Evolutionary conservation across 2,329 filamentous ascomycete genomes (phyloP), one percentile per base, ranked within the genome.

Genomic region (Cladosporium sp.): DNA sequence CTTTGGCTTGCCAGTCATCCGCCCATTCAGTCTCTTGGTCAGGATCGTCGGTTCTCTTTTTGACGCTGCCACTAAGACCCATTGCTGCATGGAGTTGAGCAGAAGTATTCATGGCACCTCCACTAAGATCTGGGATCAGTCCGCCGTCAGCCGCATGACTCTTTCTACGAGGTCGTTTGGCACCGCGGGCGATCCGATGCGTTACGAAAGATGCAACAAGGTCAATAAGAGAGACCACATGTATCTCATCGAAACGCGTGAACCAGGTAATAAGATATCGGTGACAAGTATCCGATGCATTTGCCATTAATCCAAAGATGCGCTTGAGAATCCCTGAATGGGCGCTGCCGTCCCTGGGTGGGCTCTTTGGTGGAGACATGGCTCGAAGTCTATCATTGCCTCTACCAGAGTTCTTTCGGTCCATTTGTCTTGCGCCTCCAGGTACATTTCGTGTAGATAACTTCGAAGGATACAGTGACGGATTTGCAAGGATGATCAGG

Each of bases 1-100:
- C 89, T 70, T 86, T 88, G 59, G 96, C 84, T 72, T 96, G 92
- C 92, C 92, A 97, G 69, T 96, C 92, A 60, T 93, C 89, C 19
- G 82, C 80, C 70, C 94, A 95, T 0, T 85, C 75, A 28, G 78
- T 75, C 40, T 76, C 75, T 30, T 80, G 78, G 34, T 83, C 81
- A 55, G 83, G 64, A 8, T 83, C 19, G 82, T 84, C 69, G 83
- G 61, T 85, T 11, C 78, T 75, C 69, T 62, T 76, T 71, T 70
- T 77, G 2, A 78, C 67, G 37, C 77, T 74, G 2, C 78, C 75
- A 19, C 78, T 74, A 45, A 80, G 73, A 19, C 82, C 87, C 17
- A 95, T 80, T n/a, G 89, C 89, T 36, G 90, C 88, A 69, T 94
- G 89, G 5, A 95, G 78, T 61, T 88, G 87, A 2, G 87, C 88